Conservation (phyloP, 2,329 filamentous ascomycete genomes). For the Xylariaceae sp. region DNA sequence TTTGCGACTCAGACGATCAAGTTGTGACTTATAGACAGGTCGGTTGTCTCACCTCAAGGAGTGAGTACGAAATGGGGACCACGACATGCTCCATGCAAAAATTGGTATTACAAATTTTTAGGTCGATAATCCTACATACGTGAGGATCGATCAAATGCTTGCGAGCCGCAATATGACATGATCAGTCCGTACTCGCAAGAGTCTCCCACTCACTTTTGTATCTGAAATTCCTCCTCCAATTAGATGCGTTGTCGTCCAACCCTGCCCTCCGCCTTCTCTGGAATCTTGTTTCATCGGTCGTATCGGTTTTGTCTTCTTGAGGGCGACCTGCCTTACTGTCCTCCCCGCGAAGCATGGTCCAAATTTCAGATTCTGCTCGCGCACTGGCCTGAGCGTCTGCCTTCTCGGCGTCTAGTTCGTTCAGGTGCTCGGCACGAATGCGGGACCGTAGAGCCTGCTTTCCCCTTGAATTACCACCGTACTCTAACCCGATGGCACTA, state of each 20-base stretch:
- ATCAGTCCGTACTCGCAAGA: no score
- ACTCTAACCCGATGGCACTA: constrained; percentile 4
- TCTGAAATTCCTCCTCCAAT: background rate
- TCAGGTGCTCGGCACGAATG: constrained; percentile 20
- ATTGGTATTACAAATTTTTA: no score
- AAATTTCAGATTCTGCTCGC: constrained; percentile 21
- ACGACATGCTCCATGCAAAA: no score
- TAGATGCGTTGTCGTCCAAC: background rate
- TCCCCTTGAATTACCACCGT: constrained; percentile 9
- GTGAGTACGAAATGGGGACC: no score
- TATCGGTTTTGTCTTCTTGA: background rate
- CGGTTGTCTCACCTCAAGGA: no score
- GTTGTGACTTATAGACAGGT: no score
- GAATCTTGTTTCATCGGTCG: background rate
- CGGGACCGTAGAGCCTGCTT: constrained; percentile 12
- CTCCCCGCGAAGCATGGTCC: constrained; percentile 15
- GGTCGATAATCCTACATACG: no score
- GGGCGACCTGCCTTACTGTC: background rate
- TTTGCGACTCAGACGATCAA: no score
- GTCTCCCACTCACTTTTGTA: background rate
- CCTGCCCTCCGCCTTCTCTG: background rate
- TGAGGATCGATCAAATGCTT: no score
- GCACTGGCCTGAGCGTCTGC: constrained; percentile 14
- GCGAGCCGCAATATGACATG: no score
- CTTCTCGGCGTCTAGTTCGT: constrained; percentile 20